Base-by-base conservation (phyloP, 768 basidiomycete species). In the Leccinum boreale region DNA sequence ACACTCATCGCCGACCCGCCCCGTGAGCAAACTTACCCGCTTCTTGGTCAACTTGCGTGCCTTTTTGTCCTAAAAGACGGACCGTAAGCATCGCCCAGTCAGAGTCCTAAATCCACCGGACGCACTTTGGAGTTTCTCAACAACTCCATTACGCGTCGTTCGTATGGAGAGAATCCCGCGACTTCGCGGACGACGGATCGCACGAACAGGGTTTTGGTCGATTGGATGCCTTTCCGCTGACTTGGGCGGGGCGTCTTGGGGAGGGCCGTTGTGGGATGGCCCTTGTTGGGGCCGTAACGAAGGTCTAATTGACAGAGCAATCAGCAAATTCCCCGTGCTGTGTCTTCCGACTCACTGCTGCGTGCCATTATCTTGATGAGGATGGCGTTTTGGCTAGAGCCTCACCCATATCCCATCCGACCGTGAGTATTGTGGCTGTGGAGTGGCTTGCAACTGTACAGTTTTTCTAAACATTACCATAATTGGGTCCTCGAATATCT, bases 1-100 rank as follows among this genome's bases (percentile, higher is more conserved):
- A 4, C 52, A 26, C 23, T 15, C 8, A n/a, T 17, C 8, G 0
- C 17, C 50, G 5, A 17, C 5, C 21, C 36, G 23, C 21, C 17
- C 33, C 1, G 35, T 57, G 51, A 23, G 35, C 21, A 57, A n/a
- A 85, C 88, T 67, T 70, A 97, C 96, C 83, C 94, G 88, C 83
- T 96, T 98, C 88, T 99, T 99, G 67, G 94, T 95, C 82, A 98
- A 81, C 81, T 98, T 98, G 76, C 94, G 85, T 59, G 96, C 96
- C 79, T 96, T 98, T 87, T 99, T 99, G 77, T 99, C 96, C 94
- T 94, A 69, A 47, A 57, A 50, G 10, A 17, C 52, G 19, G 31
- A 46, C 12, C 7, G 36, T 56, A 21, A 61, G 29, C 28, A 58
- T 23, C n/a, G 28, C 19, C 19, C 0, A 2, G 55, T n/a, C 12